Conservation (phyloP, 257 asterid species). For the Solanum boliviense region DNA sequence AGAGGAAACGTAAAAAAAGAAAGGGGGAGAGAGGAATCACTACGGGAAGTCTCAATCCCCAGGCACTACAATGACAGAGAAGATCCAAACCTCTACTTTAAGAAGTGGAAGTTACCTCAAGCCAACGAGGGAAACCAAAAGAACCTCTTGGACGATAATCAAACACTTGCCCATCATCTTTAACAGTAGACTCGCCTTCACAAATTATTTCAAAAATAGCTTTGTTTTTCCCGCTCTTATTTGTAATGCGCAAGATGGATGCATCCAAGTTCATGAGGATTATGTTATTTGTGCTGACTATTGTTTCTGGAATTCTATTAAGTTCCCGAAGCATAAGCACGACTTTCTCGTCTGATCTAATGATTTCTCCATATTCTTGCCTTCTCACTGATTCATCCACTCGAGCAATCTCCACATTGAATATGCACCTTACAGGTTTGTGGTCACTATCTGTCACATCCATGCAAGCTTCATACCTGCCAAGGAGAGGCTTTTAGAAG, state of each 20-base stretch:
- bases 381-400: constrained; percentile 82
- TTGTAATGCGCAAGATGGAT: constrained; percentile 78
- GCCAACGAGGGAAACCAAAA: constrained; percentile 96
- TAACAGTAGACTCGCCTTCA: constrained; percentile 63
- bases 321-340: constrained; percentile 41
- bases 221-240: constrained; percentile 48
- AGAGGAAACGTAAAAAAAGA: not conserved
- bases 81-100: not conserved
- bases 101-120: constrained; percentile 47
- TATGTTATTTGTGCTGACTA: constrained; percentile 80
- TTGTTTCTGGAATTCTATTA: constrained; percentile 62
- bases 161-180: constrained; percentile 57
- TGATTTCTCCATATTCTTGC: constrained; percentile 83
- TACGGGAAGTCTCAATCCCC: not conserved
- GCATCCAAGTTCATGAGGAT: constrained; percentile 73
- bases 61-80: not conserved
- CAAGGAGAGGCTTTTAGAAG: constrained; percentile 5
- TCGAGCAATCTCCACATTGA: constrained; percentile 77
- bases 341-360: constrained; percentile 62
- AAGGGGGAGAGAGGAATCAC: not conserved
- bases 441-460: constrained; percentile 98
- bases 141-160: constrained; percentile 72
- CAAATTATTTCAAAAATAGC: constrained; percentile 62
- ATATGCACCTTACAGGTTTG: constrained; percentile 91
- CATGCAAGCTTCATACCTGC: constrained; percentile 97